Conservation (phyloP, 371 early-diverging fungal species). For the Capillidium heterosporum region DNA sequence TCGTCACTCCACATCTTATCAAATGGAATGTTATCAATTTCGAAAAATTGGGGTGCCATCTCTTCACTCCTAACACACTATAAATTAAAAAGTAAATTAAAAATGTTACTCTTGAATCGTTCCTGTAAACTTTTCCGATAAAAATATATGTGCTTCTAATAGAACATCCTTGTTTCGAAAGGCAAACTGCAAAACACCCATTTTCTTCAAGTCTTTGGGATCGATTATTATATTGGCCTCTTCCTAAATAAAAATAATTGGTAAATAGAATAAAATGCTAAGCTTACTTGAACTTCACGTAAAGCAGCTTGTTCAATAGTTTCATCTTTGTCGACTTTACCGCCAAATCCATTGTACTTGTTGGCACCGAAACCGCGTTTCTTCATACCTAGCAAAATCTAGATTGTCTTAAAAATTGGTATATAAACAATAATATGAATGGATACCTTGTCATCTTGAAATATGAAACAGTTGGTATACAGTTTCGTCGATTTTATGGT, state of each 20-base stretch:
- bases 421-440: background rate
- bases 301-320: constrained; percentile 30
- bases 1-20: constrained; percentile 29
- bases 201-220: constrained; percentile 12
- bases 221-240: constrained; percentile 26
- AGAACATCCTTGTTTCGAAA: constrained; percentile 19
- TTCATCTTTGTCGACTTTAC: constrained; percentile 39
- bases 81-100: background rate
- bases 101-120: constrained; percentile 22
- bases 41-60: constrained; percentile 30
- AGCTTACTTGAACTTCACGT: constrained; percentile 22
- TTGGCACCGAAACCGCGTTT: constrained; percentile 42
- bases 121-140: constrained; percentile 16
- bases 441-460: background rate
- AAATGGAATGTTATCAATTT: constrained; percentile 17
- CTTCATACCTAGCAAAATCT: constrained; percentile 40
- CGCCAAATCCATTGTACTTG: constrained; percentile 47
- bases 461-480: background rate
- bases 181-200: constrained; percentile 26
- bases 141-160: constrained; percentile 28
- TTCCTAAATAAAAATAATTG: constrained; percentile 17
- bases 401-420: background rate
- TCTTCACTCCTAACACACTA: constrained; percentile 20
- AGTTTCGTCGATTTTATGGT: too few species aligned
- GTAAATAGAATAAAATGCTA: too few species aligned